phyloP scores from a whole-genome alignment of 1,139 yeast species.

The Hemisphaericaspora xylanilytica region DNA sequence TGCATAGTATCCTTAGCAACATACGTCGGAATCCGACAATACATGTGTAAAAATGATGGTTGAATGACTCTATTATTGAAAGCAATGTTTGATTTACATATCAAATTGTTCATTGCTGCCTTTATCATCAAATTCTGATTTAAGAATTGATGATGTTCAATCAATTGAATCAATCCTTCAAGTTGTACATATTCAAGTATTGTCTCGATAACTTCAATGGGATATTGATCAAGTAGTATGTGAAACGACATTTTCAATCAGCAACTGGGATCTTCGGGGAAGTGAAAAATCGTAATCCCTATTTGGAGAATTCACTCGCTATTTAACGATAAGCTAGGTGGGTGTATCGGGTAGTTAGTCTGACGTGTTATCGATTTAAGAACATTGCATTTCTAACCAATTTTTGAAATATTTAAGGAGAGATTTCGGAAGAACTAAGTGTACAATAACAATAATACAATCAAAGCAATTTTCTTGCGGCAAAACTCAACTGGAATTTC shows the following conservation, averaged over 20 bases:
- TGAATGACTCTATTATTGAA: constrained; percentile 15
- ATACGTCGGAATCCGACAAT: constrained; percentile 14
- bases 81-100: constrained; percentile 9
- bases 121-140: constrained; percentile 8
- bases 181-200: constrained; percentile 10
- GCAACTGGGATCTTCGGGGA: too few relatives aligned
- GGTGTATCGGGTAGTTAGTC: too few relatives aligned
- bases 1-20: constrained; percentile 11
- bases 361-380: too few relatives aligned
- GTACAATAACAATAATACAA: too few relatives aligned
- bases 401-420: too few relatives aligned
- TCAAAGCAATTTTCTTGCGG: too few relatives aligned
- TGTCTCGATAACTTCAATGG: constrained; percentile 11
- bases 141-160: constrained; percentile 9
- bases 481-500: too few relatives aligned
- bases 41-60: constrained; percentile 16
- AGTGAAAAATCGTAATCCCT: too few relatives aligned
- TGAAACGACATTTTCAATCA: constrained; percentile 1
- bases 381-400: too few relatives aligned
- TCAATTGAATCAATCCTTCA: constrained; percentile 9
- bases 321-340: too few relatives aligned
- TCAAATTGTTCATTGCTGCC: constrained; percentile 8
- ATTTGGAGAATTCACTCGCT: too few relatives aligned
- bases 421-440: too few relatives aligned
- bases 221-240: constrained; percentile 8